Base-by-base conservation (phyloP, 176 grass and related monocot genomes). In the Carex scoparia region DNA sequence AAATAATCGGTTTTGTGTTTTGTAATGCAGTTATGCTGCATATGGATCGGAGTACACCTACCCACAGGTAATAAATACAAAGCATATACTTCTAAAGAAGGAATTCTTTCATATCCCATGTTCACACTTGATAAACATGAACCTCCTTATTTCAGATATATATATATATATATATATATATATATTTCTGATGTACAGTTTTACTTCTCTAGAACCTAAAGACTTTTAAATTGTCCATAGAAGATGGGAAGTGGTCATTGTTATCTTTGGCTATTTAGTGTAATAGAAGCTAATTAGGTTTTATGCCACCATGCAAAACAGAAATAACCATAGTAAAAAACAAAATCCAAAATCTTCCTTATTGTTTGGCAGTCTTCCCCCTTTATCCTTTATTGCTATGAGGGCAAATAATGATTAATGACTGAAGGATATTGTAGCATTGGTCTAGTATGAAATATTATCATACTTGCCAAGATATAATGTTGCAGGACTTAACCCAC, bases 31-130 rank as follows among this genome's bases (percentile, higher is more conserved):
- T 87, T 94, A 92, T 83, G 82, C 88, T 75, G 65, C 88, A 82
- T 99, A 94, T 92, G 96, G 93, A 72, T 77, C 87, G 0, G 96
- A 99, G 84, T 99, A 92, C 77, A 85, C 92, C 83, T 95, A 95
- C 85, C 90, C 91, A 88, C 96, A 95, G 95, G 95, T 98, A 87
- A 33, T 84, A 77, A 86, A 70, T 81, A 85, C 87, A 84, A 86
- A 64, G 51, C 71, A 28, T 81, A 10, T 79, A 35, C 23, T 57
- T 51, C 58, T 79, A 3, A 19, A 4, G 15, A 9, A 35, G 12
- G 74, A 37, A 56, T 58, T 13, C 53, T 79, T 79, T 58, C 53
- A 35, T 16, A 79, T 18, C 14, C 27, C 51, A 18, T 79, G 27
- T 79, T 37, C 28, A 37, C 74, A 58, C 30, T 58, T 79, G 74